Conservation (phyloP, 2,329 filamentous ascomycete species). For the Teratosphaeria gauchensis region DNA sequence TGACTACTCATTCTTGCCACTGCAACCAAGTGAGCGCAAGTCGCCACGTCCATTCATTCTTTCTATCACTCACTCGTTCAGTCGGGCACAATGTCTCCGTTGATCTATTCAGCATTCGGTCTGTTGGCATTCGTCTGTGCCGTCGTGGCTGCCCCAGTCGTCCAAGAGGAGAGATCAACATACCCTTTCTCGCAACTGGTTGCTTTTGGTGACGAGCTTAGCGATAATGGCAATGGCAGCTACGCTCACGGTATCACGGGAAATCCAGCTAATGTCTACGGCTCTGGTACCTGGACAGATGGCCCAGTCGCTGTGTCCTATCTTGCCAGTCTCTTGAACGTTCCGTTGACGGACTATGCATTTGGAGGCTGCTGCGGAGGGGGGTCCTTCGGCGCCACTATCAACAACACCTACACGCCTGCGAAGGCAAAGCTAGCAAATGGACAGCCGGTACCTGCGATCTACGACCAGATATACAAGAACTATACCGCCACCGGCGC, state of each 20-base stretch:
- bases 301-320: constrained; percentile 20
- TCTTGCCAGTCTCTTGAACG: constrained; percentile 13
- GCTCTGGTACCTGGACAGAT: constrained; percentile 22
- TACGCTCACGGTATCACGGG: constrained; percentile 19
- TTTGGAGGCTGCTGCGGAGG: constrained; percentile 22
- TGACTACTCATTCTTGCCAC: no score
- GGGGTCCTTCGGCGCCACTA: constrained; percentile 14
- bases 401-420: constrained; percentile 18
- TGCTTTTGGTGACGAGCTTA: constrained; percentile 22
- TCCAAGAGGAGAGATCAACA: background rate
- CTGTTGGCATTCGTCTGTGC: background rate
- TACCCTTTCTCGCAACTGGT: constrained; percentile 17
- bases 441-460: constrained; percentile 6
- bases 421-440: constrained; percentile 4
- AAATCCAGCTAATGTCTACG: constrained; percentile 16
- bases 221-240: constrained; percentile 20
- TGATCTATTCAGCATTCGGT: background rate
- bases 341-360: constrained; percentile 16
- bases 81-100: no score
- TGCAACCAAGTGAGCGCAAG: background rate
- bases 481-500: constrained; percentile 7
- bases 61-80: no score
- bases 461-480: constrained; percentile 13
- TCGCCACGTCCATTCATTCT: background rate
- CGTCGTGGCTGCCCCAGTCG: background rate